These are phyloP conservation scores for Pseudopithomyces maydicus DNA, from an alignment of 2,329 filamentous ascomycete species.

Conservation along the genomic window DNA sequence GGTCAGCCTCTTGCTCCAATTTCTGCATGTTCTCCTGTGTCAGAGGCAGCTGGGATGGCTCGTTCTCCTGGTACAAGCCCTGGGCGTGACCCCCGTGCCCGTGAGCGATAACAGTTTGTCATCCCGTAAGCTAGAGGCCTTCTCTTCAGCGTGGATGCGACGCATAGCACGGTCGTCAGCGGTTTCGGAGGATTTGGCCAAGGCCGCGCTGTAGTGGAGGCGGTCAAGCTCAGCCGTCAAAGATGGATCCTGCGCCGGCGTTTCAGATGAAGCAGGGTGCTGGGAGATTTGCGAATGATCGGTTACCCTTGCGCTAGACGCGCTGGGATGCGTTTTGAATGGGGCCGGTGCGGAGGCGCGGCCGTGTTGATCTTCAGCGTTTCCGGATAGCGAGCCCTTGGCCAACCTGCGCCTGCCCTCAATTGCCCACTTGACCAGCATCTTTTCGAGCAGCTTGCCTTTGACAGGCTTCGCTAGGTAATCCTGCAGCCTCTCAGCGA, in stretches of 20 bases:
- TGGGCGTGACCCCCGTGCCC: constrained; percentile 39
- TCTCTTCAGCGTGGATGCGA: constrained; percentile 59
- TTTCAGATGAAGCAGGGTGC: constrained; percentile 37
- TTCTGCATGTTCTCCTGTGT: constrained; percentile 45
- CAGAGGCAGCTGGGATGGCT: constrained; percentile 34
- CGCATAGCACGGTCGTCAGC: constrained; percentile 53
- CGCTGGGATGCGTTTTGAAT: constrained; percentile 23
- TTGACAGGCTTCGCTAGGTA: constrained; percentile 63
- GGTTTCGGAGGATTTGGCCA: constrained; percentile 48
- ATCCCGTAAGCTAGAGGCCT: constrained; percentile 59
- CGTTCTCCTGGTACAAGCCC: constrained; percentile 22
- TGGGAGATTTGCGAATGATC: constrained; percentile 36
- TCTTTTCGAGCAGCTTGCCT: constrained; percentile 67
- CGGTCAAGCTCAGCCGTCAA: constrained; percentile 44
- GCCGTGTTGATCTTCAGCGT: constrained; percentile 33
- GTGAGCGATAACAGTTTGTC: constrained; percentile 59
- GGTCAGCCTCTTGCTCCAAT: constrained; percentile 35
- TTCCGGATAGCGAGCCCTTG: constrained; percentile 26
- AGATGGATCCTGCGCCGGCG: constrained; percentile 34
- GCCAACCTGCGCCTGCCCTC: constrained; percentile 47
- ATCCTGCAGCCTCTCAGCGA: constrained; percentile 32
- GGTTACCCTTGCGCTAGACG: constrained; percentile 19
- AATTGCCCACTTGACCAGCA: constrained; percentile 68
- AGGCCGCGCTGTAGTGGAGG: constrained; percentile 42
- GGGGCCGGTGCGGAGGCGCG: constrained; percentile 19